Evolutionary conservation across 2,329 filamentous ascomycete genomes (phyloP), one percentile per base, ranked within the genome.

Genomic region (Clonostachys solani): DNA sequence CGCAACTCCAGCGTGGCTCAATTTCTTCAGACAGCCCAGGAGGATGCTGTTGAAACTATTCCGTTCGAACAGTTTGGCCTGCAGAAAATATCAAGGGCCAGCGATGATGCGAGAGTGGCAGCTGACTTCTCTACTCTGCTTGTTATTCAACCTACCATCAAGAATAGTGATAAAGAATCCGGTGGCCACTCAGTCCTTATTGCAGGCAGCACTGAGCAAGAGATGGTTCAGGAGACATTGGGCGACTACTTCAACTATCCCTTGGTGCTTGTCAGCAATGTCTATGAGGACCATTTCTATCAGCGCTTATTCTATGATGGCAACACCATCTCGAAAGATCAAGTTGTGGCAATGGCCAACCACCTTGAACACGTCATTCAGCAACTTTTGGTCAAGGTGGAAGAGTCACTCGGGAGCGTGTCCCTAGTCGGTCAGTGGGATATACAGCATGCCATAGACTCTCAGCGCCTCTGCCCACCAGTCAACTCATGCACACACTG

Each of bases 1-100:
- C 12, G 17, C 6, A 42, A 17, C 13, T 19, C 8, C 1, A 16
- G 7, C 6, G 19, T 42, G 15, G 13, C n/a, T 18, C n/a, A 42
- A 7, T 42, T 17, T 19, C 29, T 2, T 15, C 54, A 18, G 58
- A 61, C 77, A 33, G 13, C 56, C 2, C 53, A 58, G 34, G 33
- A 50, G 19, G 47, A 54, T 33, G 37, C 42, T 2, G 18, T 43
- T 5, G 34, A 43, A 4, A 47, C 43, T 42, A 40, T 44, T 4
- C 33, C 41, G 9, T 41, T 44, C 40, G 49, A 51, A 40, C 49
- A 51, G 29, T 42, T 23, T 19, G 47, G 49, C 5, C 42, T 51
- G 23, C 45, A 47, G 17, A 47, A 47, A n/a, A 51, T 51, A 15
- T 29, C 36, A 13, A 47, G 42, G 18, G 33, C 49, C 5, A 47